phyloP scores from a whole-genome alignment of 805 yeast genomes.

The Cyberlindnera lachancei region DNA sequence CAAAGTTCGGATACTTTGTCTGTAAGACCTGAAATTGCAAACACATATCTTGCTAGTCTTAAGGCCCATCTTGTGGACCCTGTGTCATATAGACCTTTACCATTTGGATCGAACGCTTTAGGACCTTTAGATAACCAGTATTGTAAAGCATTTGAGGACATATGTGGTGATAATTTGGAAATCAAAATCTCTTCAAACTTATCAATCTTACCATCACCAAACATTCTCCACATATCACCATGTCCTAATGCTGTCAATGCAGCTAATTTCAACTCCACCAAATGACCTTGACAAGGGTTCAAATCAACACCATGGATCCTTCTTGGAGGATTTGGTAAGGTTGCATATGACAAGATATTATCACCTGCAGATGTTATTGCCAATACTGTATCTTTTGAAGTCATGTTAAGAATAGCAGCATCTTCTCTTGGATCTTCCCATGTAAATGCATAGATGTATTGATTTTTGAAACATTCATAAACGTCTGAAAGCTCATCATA shows the following conservation, averaged over 20 bases:
- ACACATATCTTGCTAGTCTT: constrained; percentile 55
- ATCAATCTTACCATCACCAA: constrained; percentile 65
- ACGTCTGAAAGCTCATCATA: constrained; percentile 64
- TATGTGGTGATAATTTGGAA: constrained; percentile 52
- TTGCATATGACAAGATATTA: constrained; percentile 67
- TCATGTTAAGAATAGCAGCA: constrained; percentile 53
- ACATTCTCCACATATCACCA: constrained; percentile 63
- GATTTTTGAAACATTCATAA: constrained; percentile 66
- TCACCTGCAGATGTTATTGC: constrained; percentile 88
- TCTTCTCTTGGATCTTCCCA: constrained; percentile 92
- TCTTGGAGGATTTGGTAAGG: constrained; percentile 61
- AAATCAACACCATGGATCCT: constrained; percentile 80
- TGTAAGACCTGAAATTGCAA: constrained; percentile 46
- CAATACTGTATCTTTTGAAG: constrained; percentile 60
- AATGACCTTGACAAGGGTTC: constrained; percentile 77
- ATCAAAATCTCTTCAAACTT: constrained; percentile 46
- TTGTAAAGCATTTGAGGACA: constrained; percentile 77
- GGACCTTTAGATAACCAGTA: constrained; percentile 67
- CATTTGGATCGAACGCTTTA: constrained; percentile 44
- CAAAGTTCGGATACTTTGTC: constrained; percentile 49
- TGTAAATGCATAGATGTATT: constrained; percentile 80
- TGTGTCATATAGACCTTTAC: constrained; percentile 67
- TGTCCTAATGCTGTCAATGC: constrained; percentile 49
- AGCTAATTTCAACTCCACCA: constrained; percentile 72
- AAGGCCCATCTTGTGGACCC: constrained; percentile 87